Percentiles rank a stretch among this genome's conserved stretches.
These are phyloP conservation scores for Fusarium cyanostomum DNA, from an alignment of 2,329 filamentous ascomycete species.

Conservation along the genomic window DNA sequence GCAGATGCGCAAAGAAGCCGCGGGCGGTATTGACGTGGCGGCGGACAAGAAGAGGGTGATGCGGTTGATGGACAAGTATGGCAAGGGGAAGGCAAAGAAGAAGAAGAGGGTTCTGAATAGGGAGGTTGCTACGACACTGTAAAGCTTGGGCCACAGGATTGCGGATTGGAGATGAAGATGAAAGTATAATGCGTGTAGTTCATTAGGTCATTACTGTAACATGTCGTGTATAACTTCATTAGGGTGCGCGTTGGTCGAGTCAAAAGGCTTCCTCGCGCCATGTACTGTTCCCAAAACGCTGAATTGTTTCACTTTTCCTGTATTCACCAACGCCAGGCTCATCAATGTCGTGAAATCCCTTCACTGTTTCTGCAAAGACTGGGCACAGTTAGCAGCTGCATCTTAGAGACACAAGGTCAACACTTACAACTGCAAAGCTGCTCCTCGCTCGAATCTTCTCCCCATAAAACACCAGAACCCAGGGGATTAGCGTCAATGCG, in stretches of 20 bases:
- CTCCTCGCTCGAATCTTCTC: constrained; percentile 78
- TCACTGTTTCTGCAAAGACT: constrained; percentile 39
- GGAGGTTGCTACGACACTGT: constrained; percentile 21
- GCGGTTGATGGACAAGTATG: constrained; percentile 22
- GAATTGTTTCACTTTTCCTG: neutral
- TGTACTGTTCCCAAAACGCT: neutral
- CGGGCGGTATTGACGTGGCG: neutral
- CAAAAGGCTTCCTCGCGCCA: neutral
- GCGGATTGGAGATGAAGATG: neutral
- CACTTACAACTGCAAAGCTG: constrained; percentile 73
- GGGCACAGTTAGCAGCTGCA: neutral
- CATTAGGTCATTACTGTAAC: neutral
- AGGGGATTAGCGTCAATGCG: constrained; percentile 81
- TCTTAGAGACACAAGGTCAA: neutral
- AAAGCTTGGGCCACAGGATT: neutral
- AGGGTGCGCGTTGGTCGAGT: neutral
- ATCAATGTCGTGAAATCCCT: too few relatives aligned
- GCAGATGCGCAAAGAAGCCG: neutral
- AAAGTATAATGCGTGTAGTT: neutral
- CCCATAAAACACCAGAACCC: constrained; percentile 84
- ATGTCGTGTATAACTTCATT: constrained; percentile 3
- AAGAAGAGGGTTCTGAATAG: constrained; percentile 24
- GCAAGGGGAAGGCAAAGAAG: constrained; percentile 21
- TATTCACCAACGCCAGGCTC: neutral
- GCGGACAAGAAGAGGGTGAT: constrained; percentile 21